phyloP scores from a whole-genome alignment of 805 yeast genomes.

The Cyberlindnera xishuangbannaensis region DNA sequence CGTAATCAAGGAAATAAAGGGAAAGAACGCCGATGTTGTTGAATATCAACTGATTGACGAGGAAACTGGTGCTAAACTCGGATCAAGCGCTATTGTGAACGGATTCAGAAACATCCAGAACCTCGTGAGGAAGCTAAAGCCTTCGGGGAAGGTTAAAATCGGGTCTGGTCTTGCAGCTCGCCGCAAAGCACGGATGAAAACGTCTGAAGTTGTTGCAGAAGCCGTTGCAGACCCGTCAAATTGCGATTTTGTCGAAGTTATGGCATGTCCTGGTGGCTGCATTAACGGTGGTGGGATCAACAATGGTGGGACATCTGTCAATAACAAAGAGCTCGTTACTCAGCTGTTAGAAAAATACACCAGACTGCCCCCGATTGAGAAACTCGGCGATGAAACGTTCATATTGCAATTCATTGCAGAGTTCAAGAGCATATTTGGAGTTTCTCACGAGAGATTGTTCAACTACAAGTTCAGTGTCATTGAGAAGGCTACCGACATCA shows the following conservation, averaged over 20 bases:
- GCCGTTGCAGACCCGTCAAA: slow-evolving; percentile 50
- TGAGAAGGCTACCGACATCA: slow-evolving; percentile 45
- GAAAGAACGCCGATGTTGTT: slow-evolving; percentile 66
- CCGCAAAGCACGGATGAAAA: slow-evolving; percentile 11
- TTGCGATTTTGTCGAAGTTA: slow-evolving; percentile 83
- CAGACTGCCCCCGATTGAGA: slow-evolving; percentile 26
- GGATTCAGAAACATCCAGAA: slow-evolving; percentile 96
- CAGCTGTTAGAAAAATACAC: slow-evolving; percentile 27
- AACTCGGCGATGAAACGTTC: slow-evolving; percentile 26
- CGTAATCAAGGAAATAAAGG: slow-evolving; percentile 39
- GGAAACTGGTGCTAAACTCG: slow-evolving; percentile 34
- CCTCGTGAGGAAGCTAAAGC: slow-evolving; percentile 67
- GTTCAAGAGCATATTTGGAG: slow-evolving; percentile 28
- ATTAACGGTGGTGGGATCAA: slow-evolving; percentile 93
- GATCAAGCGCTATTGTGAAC: slow-evolving; percentile 64
- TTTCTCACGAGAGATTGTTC: slow-evolving; percentile 34
- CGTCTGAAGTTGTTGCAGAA: slow-evolving; percentile 6
- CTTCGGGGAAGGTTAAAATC: slow-evolving; percentile 21
- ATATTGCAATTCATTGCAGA: slow-evolving; percentile 29
- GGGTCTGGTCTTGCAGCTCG: slow-evolving; percentile 25
- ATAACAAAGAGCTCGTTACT: slow-evolving; percentile 13
- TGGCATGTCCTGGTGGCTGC: slow-evolving; percentile 99
- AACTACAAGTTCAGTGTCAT: slow-evolving; percentile 44
- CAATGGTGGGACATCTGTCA: slow-evolving; percentile 12
- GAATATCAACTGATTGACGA: slow-evolving; percentile 54